Evolutionary conservation across 2,329 filamentous ascomycete genomes (phyloP), one percentile per base, ranked within the genome.

Genomic region (Knoxdaviesia proteae): DNA sequence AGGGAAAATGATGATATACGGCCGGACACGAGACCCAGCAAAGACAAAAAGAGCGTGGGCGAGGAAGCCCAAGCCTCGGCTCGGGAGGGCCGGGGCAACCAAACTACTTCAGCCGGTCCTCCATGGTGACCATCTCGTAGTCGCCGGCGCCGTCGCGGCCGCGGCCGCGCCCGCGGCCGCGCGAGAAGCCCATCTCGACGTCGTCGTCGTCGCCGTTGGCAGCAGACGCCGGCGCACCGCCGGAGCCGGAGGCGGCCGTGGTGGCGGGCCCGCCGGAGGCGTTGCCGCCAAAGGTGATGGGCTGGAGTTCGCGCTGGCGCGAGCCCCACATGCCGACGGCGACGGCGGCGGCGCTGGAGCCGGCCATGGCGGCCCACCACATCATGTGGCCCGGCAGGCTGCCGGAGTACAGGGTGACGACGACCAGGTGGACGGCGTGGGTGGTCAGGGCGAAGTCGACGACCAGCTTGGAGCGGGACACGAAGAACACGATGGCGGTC

Each of bases 381-480:
- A 92, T 79, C 48, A 75, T 61, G 57, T 88, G 78, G 7, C 70
- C 67, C 1, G 90, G 90, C 32, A 96, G 56, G 7, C 73, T 69
- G 52, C 76, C 75, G 3, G 82, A 79, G 60, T 93, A 94, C 34
- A 94, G 57, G 20, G 77, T 78, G 32, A 83, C 82, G 52, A 84
- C 59, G 52, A 90, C 49, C 42, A 94, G 71, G 57, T 94, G 83
- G 37, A 94, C 64, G 56, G 82, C 71, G 62, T 93, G 84, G 11
- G 94, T 71, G 3, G 88, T 94, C 30, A 94, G 65, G 33, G 84
- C 83, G 58, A 96, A 98, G 61, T 98, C 90, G 50, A 84, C 84
- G 41, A 96, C 82, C 47, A 96, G 80, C 59, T 96, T 96, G 40
- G 81, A 90, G 47, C 90, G 84, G 20, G 80, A 77, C 50, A 98